Conservation (phyloP, 1,139 yeast species). For the Trichomonascaceae sp. region DNA sequence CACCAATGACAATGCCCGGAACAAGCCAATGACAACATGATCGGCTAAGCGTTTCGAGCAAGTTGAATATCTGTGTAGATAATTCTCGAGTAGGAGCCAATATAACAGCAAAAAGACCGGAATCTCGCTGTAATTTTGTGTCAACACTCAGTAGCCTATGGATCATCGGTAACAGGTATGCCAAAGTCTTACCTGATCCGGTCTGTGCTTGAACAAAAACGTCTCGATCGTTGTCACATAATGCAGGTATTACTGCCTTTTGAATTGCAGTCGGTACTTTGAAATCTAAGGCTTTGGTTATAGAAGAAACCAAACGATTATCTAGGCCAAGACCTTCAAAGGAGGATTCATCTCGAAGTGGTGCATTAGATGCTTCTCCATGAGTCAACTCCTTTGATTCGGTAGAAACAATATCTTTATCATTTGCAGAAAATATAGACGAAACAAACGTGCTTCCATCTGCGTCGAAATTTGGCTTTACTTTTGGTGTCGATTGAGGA, state of each 20-base stretch:
- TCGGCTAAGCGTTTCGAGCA: conserved; percentile 56
- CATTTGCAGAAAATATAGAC: conserved; percentile 75
- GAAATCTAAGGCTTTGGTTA: conserved; percentile 54
- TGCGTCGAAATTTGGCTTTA: conserved; percentile 3
- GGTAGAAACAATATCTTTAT: conserved; percentile 19
- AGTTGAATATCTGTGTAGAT: conserved; percentile 86
- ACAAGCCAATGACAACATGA: conserved; percentile 77
- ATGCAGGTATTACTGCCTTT: conserved; percentile 68
- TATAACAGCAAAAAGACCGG: conserved; percentile 83
- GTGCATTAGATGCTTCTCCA: conserved; percentile 76
- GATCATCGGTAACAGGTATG: conserved; percentile 80
- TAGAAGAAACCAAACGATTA: conserved; percentile 46
- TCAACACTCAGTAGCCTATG: conserved; percentile 55
- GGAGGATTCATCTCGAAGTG: conserved; percentile 58
- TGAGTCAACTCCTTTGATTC: conserved; percentile 25
- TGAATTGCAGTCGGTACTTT: conserved; percentile 82
- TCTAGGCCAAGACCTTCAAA: conserved; percentile 70
- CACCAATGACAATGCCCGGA: conserved; percentile 92
- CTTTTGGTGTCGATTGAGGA: background rate
- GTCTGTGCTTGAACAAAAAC: conserved; percentile 90
- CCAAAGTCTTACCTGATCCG: conserved; percentile 89
- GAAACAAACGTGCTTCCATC: conserved; percentile 59
- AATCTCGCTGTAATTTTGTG: conserved; percentile 50
- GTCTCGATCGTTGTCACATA: conserved; percentile 50
- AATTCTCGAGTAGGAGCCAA: conserved; percentile 91